A percentile compares a stretch with the other conserved stretches of the same genome.
phyloP scores from a whole-genome alignment of 2,329 filamentous ascomycete genomes.

The Fusarium sp. region DNA sequence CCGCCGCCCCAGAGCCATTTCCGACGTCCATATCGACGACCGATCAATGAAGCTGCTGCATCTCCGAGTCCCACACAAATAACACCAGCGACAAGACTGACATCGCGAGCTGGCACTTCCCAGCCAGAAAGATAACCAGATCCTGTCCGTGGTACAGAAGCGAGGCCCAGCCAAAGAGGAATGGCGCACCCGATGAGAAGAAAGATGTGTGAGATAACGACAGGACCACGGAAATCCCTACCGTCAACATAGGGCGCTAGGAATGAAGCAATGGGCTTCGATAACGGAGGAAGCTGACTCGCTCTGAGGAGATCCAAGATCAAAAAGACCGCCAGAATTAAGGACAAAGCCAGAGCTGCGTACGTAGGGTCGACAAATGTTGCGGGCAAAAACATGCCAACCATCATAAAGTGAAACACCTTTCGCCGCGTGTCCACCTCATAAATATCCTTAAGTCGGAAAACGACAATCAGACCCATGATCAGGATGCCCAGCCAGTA shows the following conservation, averaged over 20 bases:
- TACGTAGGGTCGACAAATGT: conserved; percentile 89
- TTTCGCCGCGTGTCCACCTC: conserved; percentile 97
- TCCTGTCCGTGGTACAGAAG: conserved; percentile 70
- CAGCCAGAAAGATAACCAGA: conserved; percentile 72
- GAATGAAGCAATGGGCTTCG: conserved; percentile 85
- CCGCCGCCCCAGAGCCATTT: conserved; percentile 99
- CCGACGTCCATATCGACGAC: conserved; percentile 82
- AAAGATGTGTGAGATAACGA: conserved; percentile 97
- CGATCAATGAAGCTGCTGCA: conserved; percentile 90
- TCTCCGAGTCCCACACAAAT: conserved; percentile 96
- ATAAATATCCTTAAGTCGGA: conserved; percentile 78
- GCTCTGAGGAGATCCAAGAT: conserved; percentile 90
- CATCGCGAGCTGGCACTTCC: conserved; percentile 78
- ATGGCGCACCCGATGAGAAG: conserved; percentile 94
- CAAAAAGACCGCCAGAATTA: conserved; percentile 86
- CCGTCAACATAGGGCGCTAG: conserved; percentile 95
- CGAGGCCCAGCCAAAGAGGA: conserved; percentile 89
- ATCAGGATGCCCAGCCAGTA: conserved; percentile 80
- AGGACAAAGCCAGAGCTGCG: conserved; percentile 78
- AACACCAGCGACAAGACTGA: conserved; percentile 91
- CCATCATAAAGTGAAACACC: conserved; percentile 99
- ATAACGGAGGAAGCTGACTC: conserved; percentile 89
- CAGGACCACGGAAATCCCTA: conserved; percentile 88
- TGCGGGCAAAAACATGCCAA: conserved; percentile 90
- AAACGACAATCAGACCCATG: conserved; percentile 78